These are phyloP conservation scores for Glebionis coronaria DNA, from an alignment of 129 eudicot species.

Conservation along the genomic window DNA sequence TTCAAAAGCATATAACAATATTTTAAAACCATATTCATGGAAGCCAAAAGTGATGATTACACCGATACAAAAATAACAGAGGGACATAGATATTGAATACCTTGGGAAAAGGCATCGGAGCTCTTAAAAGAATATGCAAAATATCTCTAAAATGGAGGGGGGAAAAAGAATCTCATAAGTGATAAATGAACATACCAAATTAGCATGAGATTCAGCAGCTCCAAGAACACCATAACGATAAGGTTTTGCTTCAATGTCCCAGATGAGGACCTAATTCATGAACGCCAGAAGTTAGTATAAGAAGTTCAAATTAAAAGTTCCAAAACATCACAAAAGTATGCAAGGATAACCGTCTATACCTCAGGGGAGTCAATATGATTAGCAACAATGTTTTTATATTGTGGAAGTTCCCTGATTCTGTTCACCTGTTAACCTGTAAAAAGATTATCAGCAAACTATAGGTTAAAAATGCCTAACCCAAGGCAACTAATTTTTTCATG, in stretches of 20 bases:
- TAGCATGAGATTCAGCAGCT: constrained; percentile 80
- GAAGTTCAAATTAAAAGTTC: constrained; percentile 5
- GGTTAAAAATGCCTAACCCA: background rate
- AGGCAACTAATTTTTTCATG: background rate
- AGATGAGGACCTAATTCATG: constrained; percentile 67
- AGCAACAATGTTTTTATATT: constrained; percentile 77
- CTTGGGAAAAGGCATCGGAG: no score
- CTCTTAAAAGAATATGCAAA: background rate
- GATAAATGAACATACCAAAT: constrained; percentile 54
- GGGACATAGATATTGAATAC: no score
- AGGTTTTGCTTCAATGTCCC: constrained; percentile 94
- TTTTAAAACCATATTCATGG: constrained; percentile 12
- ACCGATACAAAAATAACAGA: no score
- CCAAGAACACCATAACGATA: constrained; percentile 73
- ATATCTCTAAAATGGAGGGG: background rate
- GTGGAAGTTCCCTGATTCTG: constrained; percentile 90
- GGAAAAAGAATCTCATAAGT: constrained; percentile 1
- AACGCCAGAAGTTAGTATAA: constrained; percentile 1
- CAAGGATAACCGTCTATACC: constrained; percentile 32
- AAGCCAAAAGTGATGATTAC: constrained; percentile 14
- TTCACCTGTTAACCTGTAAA: constrained; percentile 93
- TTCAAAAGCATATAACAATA: constrained; percentile 34
- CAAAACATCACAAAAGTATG: background rate
- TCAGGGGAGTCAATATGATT: constrained; percentile 94
- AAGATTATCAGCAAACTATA: constrained; percentile 20